A percentile compares a stretch with the other conserved stretches of the same genome.
phyloP scores from a whole-genome alignment of 2,329 filamentous ascomycete genomes.

The Bipolaris victoriae region DNA sequence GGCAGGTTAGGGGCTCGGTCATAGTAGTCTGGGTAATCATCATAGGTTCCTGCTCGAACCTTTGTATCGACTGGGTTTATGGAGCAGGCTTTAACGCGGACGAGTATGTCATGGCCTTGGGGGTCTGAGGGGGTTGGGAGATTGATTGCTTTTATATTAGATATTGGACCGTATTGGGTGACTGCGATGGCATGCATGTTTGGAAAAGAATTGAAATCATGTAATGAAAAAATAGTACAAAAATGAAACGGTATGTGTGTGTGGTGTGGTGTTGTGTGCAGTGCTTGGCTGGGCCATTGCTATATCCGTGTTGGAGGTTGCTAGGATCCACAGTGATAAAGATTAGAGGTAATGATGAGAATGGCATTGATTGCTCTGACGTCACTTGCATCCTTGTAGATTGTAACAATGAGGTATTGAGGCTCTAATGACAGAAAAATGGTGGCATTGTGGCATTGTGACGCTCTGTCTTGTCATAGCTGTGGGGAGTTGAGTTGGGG shows the following conservation, averaged over 20 bases:
- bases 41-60: conserved; percentile 10
- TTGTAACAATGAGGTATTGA: neutral
- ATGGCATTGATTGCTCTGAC: conserved; percentile 5
- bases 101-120: conserved; percentile 7
- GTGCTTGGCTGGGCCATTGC: neutral
- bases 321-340: neutral
- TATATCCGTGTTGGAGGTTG: neutral
- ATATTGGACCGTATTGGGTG: conserved; percentile 10
- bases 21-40: conserved; percentile 16
- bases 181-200: conserved; percentile 12
- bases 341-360: conserved; percentile 2
- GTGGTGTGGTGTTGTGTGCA: neutral
- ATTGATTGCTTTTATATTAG: conserved; percentile 8
- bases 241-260: too few species aligned
- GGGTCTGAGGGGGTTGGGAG: conserved; percentile 1
- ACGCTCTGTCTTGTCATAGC: neutral
- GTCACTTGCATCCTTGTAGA: conserved; percentile 3
- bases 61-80: conserved; percentile 14
- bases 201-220: neutral
- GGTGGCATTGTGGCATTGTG: neutral
- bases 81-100: conserved; percentile 9
- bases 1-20: conserved; percentile 5
- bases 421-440: neutral
- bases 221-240: too few species aligned
- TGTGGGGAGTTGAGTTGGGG: neutral